These are phyloP conservation scores for Rhizophagus clarus DNA, from an alignment of 192 early-diverging fungal genomes.

Conservation along the genomic window DNA sequence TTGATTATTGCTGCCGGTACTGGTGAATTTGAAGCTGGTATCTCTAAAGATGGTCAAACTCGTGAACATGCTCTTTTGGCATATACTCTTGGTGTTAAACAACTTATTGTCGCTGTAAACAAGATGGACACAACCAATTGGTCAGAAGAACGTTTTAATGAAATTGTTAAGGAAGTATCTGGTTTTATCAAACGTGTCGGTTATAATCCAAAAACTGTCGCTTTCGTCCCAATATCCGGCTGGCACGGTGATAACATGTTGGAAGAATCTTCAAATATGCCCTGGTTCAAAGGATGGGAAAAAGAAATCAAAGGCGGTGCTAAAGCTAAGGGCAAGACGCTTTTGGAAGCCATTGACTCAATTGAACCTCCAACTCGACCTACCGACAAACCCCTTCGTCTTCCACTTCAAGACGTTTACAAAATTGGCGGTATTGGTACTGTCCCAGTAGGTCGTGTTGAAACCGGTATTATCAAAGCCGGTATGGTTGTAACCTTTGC, in stretches of 20 bases:
- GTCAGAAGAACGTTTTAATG: conserved; percentile 92
- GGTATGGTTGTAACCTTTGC: conserved; percentile 90
- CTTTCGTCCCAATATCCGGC: conserved; percentile 98
- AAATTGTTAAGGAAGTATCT: conserved; percentile 95
- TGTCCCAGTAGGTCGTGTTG: conserved; percentile 96
- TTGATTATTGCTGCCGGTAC: conserved; percentile 92
- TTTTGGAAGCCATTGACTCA: conserved; percentile 93
- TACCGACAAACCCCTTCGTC: conserved; percentile 93
- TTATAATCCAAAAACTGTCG: conserved; percentile 89
- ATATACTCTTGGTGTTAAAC: conserved; percentile 97
- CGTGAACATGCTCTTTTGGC: conserved; percentile 99
- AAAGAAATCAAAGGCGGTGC: conserved; percentile 83
- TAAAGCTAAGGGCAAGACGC: conserved; percentile 70
- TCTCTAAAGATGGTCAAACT: conserved; percentile 99
- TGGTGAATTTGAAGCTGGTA: conserved; percentile 94
- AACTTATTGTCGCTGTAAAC: conserved; percentile 99
- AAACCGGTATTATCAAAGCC: conserved; percentile 93
- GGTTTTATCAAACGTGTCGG: conserved; percentile 97
- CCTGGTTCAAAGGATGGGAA: conserved; percentile 97
- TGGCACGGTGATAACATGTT: conserved; percentile 99
- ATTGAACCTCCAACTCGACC: conserved; percentile 90
- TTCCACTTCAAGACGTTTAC: conserved; percentile 98
- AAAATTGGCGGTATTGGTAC: conserved; percentile 98
- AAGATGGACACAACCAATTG: conserved; percentile 99
- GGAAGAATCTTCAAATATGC: conserved; percentile 89